These are phyloP conservation scores for Colletotrichum trifolii DNA, from an alignment of 2,329 filamentous ascomycete genomes.

Conservation along the genomic window DNA sequence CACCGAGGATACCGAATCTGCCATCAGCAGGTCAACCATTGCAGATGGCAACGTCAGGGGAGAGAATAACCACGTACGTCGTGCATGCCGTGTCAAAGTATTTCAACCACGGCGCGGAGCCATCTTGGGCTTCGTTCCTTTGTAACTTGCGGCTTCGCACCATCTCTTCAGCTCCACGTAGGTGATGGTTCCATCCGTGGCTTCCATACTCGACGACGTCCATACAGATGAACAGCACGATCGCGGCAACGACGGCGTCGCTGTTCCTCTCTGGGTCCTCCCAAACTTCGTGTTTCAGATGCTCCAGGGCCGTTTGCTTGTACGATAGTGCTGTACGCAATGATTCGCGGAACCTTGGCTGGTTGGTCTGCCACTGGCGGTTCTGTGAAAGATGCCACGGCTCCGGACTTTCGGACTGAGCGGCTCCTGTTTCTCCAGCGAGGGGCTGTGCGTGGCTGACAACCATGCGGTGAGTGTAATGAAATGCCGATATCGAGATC, in stretches of 20 bases:
- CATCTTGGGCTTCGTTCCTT: not conserved
- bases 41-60: not conserved
- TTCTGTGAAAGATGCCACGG: constrained; percentile 6
- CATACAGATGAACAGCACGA: constrained; percentile 32
- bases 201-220: constrained; percentile 31
- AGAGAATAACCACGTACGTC: constrained; percentile 7
- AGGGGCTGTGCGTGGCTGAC: constrained; percentile 2
- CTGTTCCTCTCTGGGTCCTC: constrained; percentile 11
- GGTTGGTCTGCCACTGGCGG: constrained; percentile 15
- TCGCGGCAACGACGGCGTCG: constrained; percentile 25
- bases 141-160: not conserved
- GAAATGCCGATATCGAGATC: constrained; percentile 29
- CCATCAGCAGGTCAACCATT: not conserved
- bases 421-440: not conserved
- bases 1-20: constrained; percentile 26
- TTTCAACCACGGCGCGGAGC: constrained; percentile 10
- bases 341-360: constrained; percentile 2
- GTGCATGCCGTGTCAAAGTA: constrained; percentile 30
- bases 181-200: constrained; percentile 29
- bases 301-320: constrained; percentile 24
- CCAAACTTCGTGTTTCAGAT: constrained; percentile 4
- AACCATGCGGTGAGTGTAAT: constrained; percentile 27
- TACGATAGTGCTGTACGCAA: constrained; percentile 18
- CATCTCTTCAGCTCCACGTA: constrained; percentile 23
- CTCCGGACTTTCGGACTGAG: too few species aligned